phyloP scores from a whole-genome alignment of 495 filamentous ascomycete genomes.

The Tuber microsphaerosporum region DNA sequence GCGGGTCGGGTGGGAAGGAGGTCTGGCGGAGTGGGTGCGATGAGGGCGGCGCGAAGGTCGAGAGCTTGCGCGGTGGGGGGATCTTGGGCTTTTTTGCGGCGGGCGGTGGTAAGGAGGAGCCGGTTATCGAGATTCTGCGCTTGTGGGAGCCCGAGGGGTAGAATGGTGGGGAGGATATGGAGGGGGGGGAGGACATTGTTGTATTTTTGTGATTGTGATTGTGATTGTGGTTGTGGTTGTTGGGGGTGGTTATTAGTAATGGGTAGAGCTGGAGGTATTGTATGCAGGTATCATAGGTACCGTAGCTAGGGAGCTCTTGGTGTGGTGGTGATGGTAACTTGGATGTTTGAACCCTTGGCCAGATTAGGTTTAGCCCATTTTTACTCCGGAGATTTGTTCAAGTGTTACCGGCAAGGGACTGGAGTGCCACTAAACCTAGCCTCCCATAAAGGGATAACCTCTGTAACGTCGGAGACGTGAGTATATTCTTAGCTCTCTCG shows the following conservation, averaged over 20 bases:
- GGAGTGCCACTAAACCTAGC: neutral
- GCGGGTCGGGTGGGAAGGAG: constrained; percentile 55
- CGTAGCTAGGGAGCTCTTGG: neutral
- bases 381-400: no score
- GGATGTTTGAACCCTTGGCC: no score
- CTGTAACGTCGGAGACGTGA: no score
- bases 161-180: constrained; percentile 23
- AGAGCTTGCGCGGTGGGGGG: constrained; percentile 19
- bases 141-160: constrained; percentile 24
- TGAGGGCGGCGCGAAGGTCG: constrained; percentile 36
- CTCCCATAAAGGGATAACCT: neutral
- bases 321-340: neutral
- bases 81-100: constrained; percentile 37
- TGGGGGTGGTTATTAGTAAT: neutral
- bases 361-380: no score
- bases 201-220: neutral
- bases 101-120: constrained; percentile 17
- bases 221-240: neutral
- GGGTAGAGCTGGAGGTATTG: neutral
- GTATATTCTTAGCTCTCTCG: no score
- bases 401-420: no score
- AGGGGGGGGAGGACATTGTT: constrained; percentile 35
- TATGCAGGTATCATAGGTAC: neutral
- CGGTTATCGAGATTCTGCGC: constrained; percentile 37
- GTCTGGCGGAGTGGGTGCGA: constrained; percentile 62